Percentiles rank a stretch among this genome's conserved stretches.
Conservation (phyloP, 2,329 filamentous ascomycete genomes). For the Botrytis pseudocinerea region DNA sequence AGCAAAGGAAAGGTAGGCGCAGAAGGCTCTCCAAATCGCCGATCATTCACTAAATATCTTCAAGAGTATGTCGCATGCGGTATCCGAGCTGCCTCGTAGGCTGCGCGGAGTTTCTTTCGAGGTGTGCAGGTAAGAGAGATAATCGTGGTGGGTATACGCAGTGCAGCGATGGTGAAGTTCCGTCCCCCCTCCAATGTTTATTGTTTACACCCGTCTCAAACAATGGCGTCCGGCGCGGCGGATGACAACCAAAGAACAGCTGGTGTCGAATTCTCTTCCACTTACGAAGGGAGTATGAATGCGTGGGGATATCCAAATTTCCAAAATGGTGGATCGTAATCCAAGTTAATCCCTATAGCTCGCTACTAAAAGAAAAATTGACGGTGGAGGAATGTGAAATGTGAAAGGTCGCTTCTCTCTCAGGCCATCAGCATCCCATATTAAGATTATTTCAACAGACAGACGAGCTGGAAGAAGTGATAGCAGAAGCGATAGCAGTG, state of each 20-base stretch:
- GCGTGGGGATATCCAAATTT: not conserved
- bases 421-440: constrained; percentile 11
- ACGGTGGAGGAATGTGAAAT: constrained; percentile 5
- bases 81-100: constrained; percentile 3
- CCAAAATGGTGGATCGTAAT: not conserved
- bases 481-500: not conserved
- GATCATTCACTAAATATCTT: not conserved
- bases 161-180: not conserved
- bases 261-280: not conserved
- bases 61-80: constrained; percentile 2
- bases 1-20: constrained; percentile 11
- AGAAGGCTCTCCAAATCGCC: not conserved
- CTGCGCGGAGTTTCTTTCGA: not conserved
- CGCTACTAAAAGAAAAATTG: not conserved
- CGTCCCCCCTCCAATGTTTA: not conserved
- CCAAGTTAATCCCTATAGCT: constrained; percentile 2
- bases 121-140: not conserved
- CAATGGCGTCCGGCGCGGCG: constrained; percentile 10
- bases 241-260: too few species aligned
- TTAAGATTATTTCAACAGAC: constrained; percentile 12
- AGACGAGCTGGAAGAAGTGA: not conserved
- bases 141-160: not conserved
- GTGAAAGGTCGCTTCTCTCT: not conserved
- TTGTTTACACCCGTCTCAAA: not conserved
- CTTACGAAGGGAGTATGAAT: not conserved